A percentile compares a stretch with the other conserved stretches of the same genome.
Evolutionary conservation across 2,329 filamentous ascomycete species (phyloP).

Genomic region (Aspergillus quadricinctus): DNA sequence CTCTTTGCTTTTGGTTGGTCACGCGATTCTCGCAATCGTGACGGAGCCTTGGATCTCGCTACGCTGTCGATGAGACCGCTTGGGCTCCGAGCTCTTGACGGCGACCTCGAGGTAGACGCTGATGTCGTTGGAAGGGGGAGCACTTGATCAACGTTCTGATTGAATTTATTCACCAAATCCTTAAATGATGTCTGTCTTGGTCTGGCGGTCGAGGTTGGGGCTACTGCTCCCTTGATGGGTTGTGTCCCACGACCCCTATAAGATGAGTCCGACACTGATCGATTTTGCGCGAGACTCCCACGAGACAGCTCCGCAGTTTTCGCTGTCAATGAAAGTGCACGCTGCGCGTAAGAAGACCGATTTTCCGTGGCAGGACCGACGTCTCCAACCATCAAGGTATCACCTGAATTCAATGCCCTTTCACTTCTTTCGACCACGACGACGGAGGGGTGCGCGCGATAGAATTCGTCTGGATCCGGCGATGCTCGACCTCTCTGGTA

Average conservation of each 20-base stretch:
- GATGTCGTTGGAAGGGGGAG: constrained; percentile 38
- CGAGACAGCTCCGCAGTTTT: constrained; percentile 20
- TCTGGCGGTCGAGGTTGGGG: constrained; percentile 17
- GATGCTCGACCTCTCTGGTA: constrained; percentile 21
- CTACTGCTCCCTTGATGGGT: constrained; percentile 15
- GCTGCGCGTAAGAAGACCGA: constrained; percentile 12
- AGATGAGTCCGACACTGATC: constrained; percentile 31
- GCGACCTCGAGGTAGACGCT: constrained; percentile 27
- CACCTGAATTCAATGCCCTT: constrained; percentile 12
- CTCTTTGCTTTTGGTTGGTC: constrained; percentile 10
- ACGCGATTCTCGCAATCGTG: constrained; percentile 19
- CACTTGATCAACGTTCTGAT: constrained; percentile 54
- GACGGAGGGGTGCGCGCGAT: constrained; percentile 42
- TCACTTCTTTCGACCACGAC: constrained; percentile 29
- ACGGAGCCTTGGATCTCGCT: constrained; percentile 26
- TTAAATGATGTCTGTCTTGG: constrained; percentile 66
- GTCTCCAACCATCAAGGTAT: constrained; percentile 17
- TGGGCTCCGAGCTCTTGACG: constrained; percentile 36
- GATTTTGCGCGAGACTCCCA: constrained; percentile 21
- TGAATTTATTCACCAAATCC: constrained; percentile 75
- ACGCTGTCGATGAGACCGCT: constrained; percentile 22
- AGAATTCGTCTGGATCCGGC: constrained; percentile 50
- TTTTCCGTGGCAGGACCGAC: constrained; percentile 19
- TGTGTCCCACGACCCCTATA: constrained; percentile 14
- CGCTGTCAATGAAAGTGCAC: constrained; percentile 24